These are phyloP conservation scores for Talaromyces atroroseus DNA, from an alignment of 2,329 filamentous ascomycete species.

Conservation along the genomic window DNA sequence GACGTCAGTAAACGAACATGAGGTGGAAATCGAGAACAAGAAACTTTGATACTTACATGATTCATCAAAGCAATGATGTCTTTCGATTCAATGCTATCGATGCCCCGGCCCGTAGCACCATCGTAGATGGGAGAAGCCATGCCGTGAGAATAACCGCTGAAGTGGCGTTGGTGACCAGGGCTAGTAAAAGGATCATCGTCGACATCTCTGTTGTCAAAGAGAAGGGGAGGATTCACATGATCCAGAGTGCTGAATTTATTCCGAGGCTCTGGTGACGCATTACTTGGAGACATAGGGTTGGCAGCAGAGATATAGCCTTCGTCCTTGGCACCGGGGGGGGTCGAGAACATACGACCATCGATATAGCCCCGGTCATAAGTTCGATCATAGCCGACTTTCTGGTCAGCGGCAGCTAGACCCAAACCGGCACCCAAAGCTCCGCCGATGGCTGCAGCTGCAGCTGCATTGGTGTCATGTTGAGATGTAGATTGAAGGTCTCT, in stretches of 20 bases:
- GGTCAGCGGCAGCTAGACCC: constrained; percentile 50
- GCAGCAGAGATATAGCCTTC: constrained; percentile 87
- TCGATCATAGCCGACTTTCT: constrained; percentile 50
- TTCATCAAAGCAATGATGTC: constrained; percentile 98
- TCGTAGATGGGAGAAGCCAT: constrained; percentile 89
- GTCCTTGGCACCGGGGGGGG: constrained; percentile 62
- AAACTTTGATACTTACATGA: constrained; percentile 55
- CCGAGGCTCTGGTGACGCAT: constrained; percentile 43
- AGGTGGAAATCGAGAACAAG: constrained; percentile 20
- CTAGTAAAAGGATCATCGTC: constrained; percentile 62
- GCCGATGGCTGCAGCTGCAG: constrained; percentile 40
- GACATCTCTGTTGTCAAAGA: constrained; percentile 40
- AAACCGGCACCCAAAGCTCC: constrained; percentile 29
- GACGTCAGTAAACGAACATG: constrained; percentile 22
- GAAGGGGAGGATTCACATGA: constrained; percentile 46
- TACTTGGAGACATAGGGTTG: constrained; percentile 50
- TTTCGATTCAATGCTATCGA: constrained; percentile 89
- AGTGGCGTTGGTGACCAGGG: constrained; percentile 55
- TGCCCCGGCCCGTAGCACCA: constrained; percentile 75
- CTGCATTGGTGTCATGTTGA: constrained; percentile 11
- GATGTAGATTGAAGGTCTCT: constrained; percentile 37
- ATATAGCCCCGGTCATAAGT: constrained; percentile 58
- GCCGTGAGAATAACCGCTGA: constrained; percentile 87
- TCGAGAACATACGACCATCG: constrained; percentile 40
- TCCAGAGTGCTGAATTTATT: constrained; percentile 48